Evolutionary conservation across 1,284 basidiomycete species (phyloP).

Genomic region (Tilletia caries): DNA sequence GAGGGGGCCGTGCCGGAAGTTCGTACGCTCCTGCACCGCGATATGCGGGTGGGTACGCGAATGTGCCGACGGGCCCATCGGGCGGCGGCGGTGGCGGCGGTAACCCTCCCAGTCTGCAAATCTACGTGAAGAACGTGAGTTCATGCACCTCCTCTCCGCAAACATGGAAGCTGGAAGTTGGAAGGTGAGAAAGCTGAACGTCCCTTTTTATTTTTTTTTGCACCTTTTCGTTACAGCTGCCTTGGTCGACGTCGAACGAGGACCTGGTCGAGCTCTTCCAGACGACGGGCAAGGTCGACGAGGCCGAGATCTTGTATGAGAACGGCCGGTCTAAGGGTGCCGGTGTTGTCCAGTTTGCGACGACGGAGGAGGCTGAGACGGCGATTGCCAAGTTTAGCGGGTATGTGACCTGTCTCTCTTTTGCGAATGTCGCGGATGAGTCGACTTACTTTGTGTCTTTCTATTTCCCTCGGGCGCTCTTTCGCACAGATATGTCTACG

Average conservation of each 20-base stretch:
- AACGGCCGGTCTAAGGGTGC: slow-evolving; percentile 84
- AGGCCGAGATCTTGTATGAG: slow-evolving; percentile 90
- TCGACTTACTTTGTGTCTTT: not conserved
- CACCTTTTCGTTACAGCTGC: no score
- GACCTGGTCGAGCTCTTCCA: slow-evolving; percentile 96
- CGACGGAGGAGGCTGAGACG: slow-evolving; percentile 81
- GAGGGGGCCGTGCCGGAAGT: slow-evolving; percentile 59
- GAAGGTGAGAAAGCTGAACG: no score
- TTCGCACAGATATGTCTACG: slow-evolving; percentile 35
- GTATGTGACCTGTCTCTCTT: not conserved
- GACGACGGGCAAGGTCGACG: slow-evolving; percentile 88
- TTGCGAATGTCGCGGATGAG: not conserved
- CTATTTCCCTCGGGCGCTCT: no score
- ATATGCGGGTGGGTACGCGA: slow-evolving; percentile 3
- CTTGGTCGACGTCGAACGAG: slow-evolving; percentile 98
- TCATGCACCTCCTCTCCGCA: no score
- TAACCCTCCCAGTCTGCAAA: slow-evolving; percentile 81
- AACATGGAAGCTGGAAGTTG: no score
- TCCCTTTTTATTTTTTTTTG: no score
- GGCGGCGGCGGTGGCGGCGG: slow-evolving; percentile 37
- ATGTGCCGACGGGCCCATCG: slow-evolving; percentile 5
- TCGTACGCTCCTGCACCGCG: slow-evolving; percentile 55
- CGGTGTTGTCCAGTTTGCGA: slow-evolving; percentile 91
- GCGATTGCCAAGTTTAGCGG: slow-evolving; percentile 63
- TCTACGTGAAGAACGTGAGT: slow-evolving; percentile 83